These are phyloP conservation scores for Populus deltoides DNA, from an alignment of 345 rosid genomes.

Conservation along the genomic window DNA sequence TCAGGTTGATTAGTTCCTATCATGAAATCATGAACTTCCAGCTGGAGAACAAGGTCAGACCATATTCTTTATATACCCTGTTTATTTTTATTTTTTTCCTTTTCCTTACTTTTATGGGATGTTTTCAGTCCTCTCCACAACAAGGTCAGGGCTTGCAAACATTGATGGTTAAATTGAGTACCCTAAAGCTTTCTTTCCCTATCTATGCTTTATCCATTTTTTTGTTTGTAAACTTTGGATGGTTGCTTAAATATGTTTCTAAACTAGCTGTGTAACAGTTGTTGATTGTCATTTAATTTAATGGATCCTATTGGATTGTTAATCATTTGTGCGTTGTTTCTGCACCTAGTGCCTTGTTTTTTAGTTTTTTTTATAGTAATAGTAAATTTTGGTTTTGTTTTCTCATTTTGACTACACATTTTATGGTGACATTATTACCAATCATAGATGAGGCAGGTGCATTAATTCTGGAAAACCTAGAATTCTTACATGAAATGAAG, in stretches of 20 bases:
- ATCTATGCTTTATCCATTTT: background rate
- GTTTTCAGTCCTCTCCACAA: background rate
- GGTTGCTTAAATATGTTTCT: background rate
- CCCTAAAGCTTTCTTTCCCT: background rate
- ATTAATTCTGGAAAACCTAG: background rate
- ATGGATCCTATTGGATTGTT: background rate
- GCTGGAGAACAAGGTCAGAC: slow-evolving; percentile 56
- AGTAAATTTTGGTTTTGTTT: background rate
- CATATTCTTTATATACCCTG: slow-evolving; percentile 16
- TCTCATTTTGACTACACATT: background rate
- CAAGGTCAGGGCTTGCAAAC: background rate
- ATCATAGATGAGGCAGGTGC: background rate
- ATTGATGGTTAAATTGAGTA: background rate
- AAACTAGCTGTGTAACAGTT: background rate
- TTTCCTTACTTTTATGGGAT: background rate
- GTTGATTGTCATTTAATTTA: background rate
- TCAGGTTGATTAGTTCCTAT: slow-evolving; percentile 84
- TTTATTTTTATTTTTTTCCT: background rate
- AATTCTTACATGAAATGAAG: background rate
- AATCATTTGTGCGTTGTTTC: background rate
- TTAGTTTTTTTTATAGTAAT: background rate
- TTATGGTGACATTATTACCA: background rate
- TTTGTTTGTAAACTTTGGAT: background rate
- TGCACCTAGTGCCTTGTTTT: background rate
- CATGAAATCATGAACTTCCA: slow-evolving; percentile 80